These are phyloP conservation scores for Myxozyma nipponensis DNA, from an alignment of 805 yeast species.

Conservation along the genomic window DNA sequence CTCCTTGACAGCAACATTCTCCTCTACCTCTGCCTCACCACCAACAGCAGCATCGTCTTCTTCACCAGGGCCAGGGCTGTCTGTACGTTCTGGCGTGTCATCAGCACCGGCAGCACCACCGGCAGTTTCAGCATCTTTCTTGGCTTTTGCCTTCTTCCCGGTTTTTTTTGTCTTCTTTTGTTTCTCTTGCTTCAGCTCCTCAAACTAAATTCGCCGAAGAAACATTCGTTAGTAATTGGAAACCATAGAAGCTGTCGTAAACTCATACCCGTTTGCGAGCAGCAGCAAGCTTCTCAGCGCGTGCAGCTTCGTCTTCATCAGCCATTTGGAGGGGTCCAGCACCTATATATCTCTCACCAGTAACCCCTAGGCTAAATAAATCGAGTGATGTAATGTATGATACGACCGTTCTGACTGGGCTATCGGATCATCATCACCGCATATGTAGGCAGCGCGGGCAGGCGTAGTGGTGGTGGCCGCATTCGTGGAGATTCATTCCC, in stretches of 20 bases:
- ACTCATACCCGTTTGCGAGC: constrained; percentile 60
- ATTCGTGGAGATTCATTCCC: too few relatives aligned
- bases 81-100: constrained; percentile 13
- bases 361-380: too few relatives aligned
- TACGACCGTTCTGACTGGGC: too few relatives aligned
- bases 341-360: too few relatives aligned
- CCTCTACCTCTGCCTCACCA: constrained; percentile 17
- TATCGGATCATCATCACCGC: too few relatives aligned
- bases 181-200: constrained; percentile 58
- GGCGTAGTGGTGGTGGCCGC: too few relatives aligned
- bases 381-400: too few relatives aligned
- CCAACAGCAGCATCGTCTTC: constrained; percentile 39
- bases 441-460: too few relatives aligned
- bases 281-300: constrained; percentile 64
- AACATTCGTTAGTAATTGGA: neutral
- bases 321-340: too few relatives aligned
- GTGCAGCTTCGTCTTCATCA: constrained; percentile 36
- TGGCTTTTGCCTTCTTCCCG: constrained; percentile 1
- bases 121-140: constrained; percentile 7
- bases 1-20: constrained; percentile 34
- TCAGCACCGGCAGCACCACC: constrained; percentile 1
- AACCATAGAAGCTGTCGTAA: neutral
- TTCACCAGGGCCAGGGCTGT: constrained; percentile 9
- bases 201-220: constrained; percentile 41
- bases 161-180: constrained; percentile 42